Evolutionary conservation across 441 rosid species (phyloP).

Genomic region (Brassica balearica): DNA sequence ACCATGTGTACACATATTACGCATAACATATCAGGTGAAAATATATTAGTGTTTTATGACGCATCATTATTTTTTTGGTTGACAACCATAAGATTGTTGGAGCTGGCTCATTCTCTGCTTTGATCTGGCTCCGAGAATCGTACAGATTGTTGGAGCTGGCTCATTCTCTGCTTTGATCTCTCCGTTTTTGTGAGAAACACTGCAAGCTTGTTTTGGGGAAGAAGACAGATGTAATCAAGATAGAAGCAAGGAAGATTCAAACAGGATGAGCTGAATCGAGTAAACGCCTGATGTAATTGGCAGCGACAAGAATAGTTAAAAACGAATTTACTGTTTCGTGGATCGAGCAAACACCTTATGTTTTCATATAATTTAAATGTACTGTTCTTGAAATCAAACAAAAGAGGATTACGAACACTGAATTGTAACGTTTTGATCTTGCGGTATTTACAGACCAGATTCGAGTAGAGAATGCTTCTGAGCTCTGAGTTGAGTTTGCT

Average conservation of each 20-base stretch:
- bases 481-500: constrained; percentile 29
- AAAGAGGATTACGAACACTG: neutral
- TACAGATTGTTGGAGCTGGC: constrained; percentile 2
- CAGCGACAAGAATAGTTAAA: neutral
- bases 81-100: too few species aligned
- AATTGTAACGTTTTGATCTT: constrained; percentile 12
- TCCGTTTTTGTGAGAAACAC: neutral
- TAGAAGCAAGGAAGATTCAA: neutral
- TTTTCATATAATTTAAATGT: constrained; percentile 3
- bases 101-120: too few species aligned
- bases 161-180: neutral
- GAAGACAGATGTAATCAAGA: neutral
- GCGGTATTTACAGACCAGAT: constrained; percentile 31
- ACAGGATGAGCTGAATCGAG: neutral
- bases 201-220: neutral
- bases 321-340: neutral
- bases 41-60: too few species aligned
- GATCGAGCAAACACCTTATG: constrained; percentile 6
- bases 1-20: too few species aligned
- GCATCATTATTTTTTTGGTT: too few species aligned
- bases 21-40: too few species aligned
- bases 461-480: constrained; percentile 17
- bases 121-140: neutral
- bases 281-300: neutral
- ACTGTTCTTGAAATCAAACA: constrained; percentile 17